A percentile compares a stretch with the other conserved stretches of the same genome.
Conservation (phyloP, 1,284 basidiomycete genomes). For the Trametes versicolor region DNA sequence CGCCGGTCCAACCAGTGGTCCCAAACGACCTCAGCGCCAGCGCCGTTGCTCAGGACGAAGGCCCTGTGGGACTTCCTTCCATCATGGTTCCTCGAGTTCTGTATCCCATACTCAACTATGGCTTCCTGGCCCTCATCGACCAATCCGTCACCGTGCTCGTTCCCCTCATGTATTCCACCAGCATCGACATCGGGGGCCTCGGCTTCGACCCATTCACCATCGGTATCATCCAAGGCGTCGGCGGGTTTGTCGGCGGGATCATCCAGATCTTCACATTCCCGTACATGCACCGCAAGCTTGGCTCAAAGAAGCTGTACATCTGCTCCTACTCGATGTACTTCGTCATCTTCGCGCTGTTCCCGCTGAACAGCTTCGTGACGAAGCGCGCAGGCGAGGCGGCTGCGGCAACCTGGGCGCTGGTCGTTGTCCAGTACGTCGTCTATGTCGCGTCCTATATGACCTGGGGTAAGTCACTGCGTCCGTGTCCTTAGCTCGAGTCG, state of each 20-base stretch:
- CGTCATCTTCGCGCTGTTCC: conserved; percentile 57
- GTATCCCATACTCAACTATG: conserved; percentile 68
- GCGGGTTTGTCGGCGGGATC: conserved; percentile 64
- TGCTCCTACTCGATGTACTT: conserved; percentile 54
- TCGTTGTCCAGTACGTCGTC: conserved; percentile 29
- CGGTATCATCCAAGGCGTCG: conserved; percentile 63
- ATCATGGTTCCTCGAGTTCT: conserved; percentile 55
- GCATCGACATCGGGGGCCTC: conserved; percentile 67
- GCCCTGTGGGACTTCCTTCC: conserved; percentile 19
- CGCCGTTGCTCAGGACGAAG: background rate
- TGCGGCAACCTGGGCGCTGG: conserved; percentile 27
- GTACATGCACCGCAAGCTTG: conserved; percentile 57
- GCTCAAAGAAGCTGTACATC: conserved; percentile 62
- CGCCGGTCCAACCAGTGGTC: too few relatives aligned
- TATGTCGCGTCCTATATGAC: conserved; percentile 29
- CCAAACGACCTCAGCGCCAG: background rate
- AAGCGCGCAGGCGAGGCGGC: conserved; percentile 25
- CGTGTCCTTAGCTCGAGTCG: conserved; percentile 30
- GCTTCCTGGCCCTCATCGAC: conserved; percentile 68
- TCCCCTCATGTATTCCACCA: conserved; percentile 72
- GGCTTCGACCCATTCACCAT: conserved; percentile 65
- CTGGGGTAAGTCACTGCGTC: conserved; percentile 24
- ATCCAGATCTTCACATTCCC: conserved; percentile 68
- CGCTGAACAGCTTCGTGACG: conserved; percentile 55
- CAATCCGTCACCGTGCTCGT: conserved; percentile 59